Evolutionary conservation across 2,329 filamentous ascomycete species (phyloP), one percentile per base, ranked within the genome.

Genomic region (Juglanconis sp.): DNA sequence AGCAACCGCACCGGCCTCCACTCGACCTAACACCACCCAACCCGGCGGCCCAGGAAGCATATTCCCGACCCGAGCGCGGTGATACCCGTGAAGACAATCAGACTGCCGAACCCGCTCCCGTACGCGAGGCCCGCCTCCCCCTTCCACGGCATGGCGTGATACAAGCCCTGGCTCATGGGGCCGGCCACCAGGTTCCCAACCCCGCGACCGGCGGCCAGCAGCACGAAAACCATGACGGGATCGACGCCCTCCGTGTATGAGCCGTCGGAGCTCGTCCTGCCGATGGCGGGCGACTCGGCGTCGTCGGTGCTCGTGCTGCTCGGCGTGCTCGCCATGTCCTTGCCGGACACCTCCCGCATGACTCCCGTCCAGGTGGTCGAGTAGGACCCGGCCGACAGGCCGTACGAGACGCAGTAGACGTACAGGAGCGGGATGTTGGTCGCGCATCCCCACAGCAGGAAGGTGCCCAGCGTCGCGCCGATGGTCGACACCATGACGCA

Each of bases 321-420:
- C 11, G 58, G 58, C 38, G 61, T 61, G 47, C 47, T 36, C 31
- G 46, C 17, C 58, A 55, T 55, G 42, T 58, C 61, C 52, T 63
- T 61, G 47, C 67, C 68, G 5, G 69, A 65, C 9, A 80, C 67
- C 59, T 80, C 76, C 44, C 68, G 73, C 79, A 82, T 82, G 65
- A 84, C 77, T 0, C 84, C 84, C 0, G 81, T 78, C 86, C 86
- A 90, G 0, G 85, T 82, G 1, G 83, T 81, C 2, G 82, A 83
- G 68, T 86, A 90, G 0, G 83, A 81, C 0, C 86, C 84, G 0
- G 86, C 86, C 57, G 88, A 89, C 65, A 89, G 77, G 0, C 87
- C 87, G 66, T 87, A 90, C 4, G 81, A 74, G 17, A 87, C 71
- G 38, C 85, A 83, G 69, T 87, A 90, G 7, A 84, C 65, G 31